Evolutionary conservation across 164 flowering plant species (phyloP), one percentile per base, ranked within the genome.

Genomic region (Chimonanthus salicifolius): DNA sequence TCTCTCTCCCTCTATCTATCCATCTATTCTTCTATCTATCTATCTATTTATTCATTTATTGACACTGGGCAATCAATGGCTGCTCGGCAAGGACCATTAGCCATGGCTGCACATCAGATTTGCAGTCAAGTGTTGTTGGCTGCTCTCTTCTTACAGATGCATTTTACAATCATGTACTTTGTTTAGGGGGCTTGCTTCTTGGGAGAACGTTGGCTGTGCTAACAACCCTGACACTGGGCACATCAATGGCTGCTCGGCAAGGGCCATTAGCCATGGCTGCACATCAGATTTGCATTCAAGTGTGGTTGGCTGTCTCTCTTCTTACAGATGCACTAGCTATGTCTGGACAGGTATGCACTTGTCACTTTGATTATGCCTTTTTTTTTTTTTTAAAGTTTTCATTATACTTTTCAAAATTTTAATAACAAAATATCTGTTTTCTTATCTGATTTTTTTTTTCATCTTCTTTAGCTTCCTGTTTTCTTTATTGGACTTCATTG

Each of bases 21-120:
- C 13, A 51, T 51, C 7, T 51, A 7, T 51, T 20, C 21, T 20
- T 20, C 21, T 20, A 20, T 20, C 21, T 20, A 20, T 20, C 21
- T 20, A 20, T 20, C 21, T 20, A 20, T 20, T 20, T 20, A 20
- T 20, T 20, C 21, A 20, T 20, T 20, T 20, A 20, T 20, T 0
- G 94, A 92, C 98, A 21, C 68, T 94, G 76, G 97, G 85, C 13
- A 90, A 71, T 92, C 97, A 69, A 89, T 96, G 98, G 99, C 99
- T 82, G 97, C 98, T 78, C 97, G 97, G 71, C 97, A 89, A 80
- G 98, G 99, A 69, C 87, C 98, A 10, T 50, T 87, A 47, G 92
- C 97, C 64, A 96, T 96, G 99, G 97, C 98, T 49, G 98, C 95
- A 76, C 99, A 96, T 80, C 99, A 96, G 75, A 89, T 96, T 78